Percentiles rank a stretch among this genome's conserved stretches.
These are phyloP conservation scores for Cudoniella acicularis DNA, from an alignment of 495 filamentous ascomycete species.

Conservation along the genomic window DNA sequence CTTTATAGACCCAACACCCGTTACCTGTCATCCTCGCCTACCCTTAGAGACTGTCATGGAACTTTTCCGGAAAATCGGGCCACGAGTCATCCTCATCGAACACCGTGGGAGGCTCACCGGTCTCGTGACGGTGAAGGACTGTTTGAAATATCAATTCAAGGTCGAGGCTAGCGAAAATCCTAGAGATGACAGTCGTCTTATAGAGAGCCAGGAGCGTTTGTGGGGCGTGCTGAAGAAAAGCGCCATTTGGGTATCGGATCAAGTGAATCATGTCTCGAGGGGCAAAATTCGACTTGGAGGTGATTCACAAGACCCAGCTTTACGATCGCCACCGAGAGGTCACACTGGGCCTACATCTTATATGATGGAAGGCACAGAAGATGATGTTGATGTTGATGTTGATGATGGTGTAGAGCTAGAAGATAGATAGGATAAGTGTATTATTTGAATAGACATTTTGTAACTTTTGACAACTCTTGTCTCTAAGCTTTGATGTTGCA, in stretches of 20 bases:
- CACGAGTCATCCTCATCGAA: conserved; percentile 89
- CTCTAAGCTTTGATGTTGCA: too few species aligned
- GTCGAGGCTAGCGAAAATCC: conserved; percentile 86
- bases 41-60: conserved; percentile 98
- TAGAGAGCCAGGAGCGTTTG: conserved; percentile 57
- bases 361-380: conserved; percentile 67
- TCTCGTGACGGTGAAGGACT: conserved; percentile 94
- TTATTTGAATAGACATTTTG: not conserved
- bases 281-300: conserved; percentile 44
- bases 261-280: conserved; percentile 42
- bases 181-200: conserved; percentile 40
- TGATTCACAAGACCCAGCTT: conserved; percentile 26
- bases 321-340: conserved; percentile 15
- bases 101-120: conserved; percentile 78
- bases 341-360: conserved; percentile 4
- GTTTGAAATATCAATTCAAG: conserved; percentile 96
- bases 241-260: conserved; percentile 52
- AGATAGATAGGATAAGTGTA: conserved; percentile 27
- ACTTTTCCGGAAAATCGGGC: conserved; percentile 97
- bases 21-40: conserved; percentile 86
- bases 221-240: conserved; percentile 61
- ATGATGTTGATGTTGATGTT: conserved; percentile 50
- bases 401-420: conserved; percentile 63
- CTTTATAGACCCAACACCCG: conserved; percentile 86
- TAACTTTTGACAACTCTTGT: too few species aligned